A percentile compares a stretch with the other conserved stretches of the same genome.
These are phyloP conservation scores for Neckera pumila DNA, from an alignment of 225 moss, liverwort and hornwort genomes.

Conservation along the genomic window DNA sequence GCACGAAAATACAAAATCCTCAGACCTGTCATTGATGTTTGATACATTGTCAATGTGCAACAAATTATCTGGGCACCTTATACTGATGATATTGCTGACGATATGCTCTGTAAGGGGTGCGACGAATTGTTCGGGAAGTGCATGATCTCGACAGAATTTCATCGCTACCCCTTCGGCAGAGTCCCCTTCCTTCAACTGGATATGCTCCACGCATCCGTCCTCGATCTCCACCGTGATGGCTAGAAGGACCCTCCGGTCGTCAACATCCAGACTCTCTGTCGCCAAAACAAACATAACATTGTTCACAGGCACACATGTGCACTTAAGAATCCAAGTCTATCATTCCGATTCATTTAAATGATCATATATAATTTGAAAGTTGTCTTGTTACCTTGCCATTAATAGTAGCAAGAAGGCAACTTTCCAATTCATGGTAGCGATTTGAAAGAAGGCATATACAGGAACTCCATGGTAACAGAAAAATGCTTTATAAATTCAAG, in stretches of 20 bases:
- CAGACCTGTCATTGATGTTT: not conserved
- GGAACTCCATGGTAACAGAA: not conserved
- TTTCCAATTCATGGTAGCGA: too few relatives aligned
- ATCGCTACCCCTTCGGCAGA: constrained; percentile 74
- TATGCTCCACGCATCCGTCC: constrained; percentile 89
- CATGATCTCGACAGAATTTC: constrained; percentile 76
- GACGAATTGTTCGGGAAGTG: constrained; percentile 77
- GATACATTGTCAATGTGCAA: not conserved
- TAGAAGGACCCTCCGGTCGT: constrained; percentile 65
- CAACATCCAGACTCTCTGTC: constrained; percentile 31
- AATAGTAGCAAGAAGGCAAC: not conserved
- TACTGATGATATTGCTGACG: constrained; percentile 76
- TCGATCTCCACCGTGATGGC: constrained; percentile 95
- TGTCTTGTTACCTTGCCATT: not conserved
- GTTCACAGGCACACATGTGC: not conserved
- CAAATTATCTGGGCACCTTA: constrained; percentile 28
- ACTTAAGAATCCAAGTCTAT: not conserved
- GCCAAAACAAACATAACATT: not conserved
- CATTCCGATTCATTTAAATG: not conserved
- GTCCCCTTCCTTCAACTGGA: constrained; percentile 89
- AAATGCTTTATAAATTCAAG: not conserved
- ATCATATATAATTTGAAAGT: not conserved
- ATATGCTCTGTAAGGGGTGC: constrained; percentile 91
- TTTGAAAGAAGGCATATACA: not conserved
- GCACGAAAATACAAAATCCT: not conserved